Evolutionary conservation across 2,329 filamentous ascomycete genomes (phyloP), one percentile per base, ranked within the genome.

Genomic region (Diatrype stigma): DNA sequence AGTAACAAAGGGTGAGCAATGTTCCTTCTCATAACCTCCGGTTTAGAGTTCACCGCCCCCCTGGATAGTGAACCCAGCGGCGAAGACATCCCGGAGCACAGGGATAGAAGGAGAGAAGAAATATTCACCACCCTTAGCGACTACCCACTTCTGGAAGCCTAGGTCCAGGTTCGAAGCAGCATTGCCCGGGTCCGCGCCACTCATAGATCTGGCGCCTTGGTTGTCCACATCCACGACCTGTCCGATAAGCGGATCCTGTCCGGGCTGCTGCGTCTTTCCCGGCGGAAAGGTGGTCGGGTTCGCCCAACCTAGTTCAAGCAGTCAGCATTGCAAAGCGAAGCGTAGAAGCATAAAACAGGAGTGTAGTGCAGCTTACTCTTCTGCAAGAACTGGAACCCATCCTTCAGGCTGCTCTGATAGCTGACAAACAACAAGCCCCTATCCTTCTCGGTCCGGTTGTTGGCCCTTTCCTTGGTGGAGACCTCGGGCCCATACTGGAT

Each of bases 341-440:
- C 1, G 37, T 32, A 28, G 19, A 6, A 19, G 12, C 14, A 30
- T 5, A 7, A 32, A 44, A 53, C 45, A n/a, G 14, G 8, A 28
- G 6, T n/a, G n/a, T n/a, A 16, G 10, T 2, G 17, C 8, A 21
- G 17, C 19, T 1, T 56, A 69, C 66, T 56, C 44, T 67, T 49
- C 52, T 72, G 70, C 23, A 72, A 55, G 55, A 73, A 73, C 11
- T 65, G 59, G 55, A 76, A 74, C 0, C 73, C 73, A 28, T 70
- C 60, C 6, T 49, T 52, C 21, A 77, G 63, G 44, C 68, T 66
- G 52, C 69, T 71, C 57, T 76, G 74, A 52, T 76, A 77, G 55
- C 71, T 74, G 3, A 63, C 63, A 49, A 77, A 77, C 16, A 76
- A 60, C 10, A 77, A 61, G 0, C 74, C 74, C 10, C 74, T 69